phyloP scores from a whole-genome alignment of 1,284 basidiomycete species.

The Ganoderma multipileum region DNA sequence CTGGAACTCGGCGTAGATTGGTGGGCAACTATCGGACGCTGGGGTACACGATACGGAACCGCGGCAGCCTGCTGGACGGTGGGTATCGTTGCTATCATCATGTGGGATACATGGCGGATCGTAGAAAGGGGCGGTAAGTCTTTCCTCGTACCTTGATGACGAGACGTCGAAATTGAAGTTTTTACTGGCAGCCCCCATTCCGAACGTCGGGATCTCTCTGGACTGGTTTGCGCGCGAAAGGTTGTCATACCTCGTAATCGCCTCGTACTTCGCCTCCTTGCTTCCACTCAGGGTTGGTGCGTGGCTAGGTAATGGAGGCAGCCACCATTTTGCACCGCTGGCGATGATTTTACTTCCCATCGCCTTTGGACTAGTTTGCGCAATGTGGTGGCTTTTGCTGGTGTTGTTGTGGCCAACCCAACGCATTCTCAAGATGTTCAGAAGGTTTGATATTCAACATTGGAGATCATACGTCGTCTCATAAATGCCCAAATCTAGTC shows the following conservation, averaged over 20 bases:
- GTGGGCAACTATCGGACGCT: constrained; percentile 72
- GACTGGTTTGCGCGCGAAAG: constrained; percentile 45
- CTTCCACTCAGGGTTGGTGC: constrained; percentile 61
- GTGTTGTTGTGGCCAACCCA: constrained; percentile 29
- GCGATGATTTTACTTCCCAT: constrained; percentile 63
- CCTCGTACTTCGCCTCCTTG: constrained; percentile 54
- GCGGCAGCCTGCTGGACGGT: constrained; percentile 74
- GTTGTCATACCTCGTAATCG: constrained; percentile 50
- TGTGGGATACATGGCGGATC: constrained; percentile 58
- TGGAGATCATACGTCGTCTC: not conserved
- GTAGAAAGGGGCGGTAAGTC: constrained; percentile 44
- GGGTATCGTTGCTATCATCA: constrained; percentile 63
- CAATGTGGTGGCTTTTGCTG: constrained; percentile 56
- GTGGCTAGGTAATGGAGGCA: constrained; percentile 66
- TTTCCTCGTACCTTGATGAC: constrained; percentile 14
- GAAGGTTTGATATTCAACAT: constrained; percentile 45
- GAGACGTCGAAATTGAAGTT: not conserved
- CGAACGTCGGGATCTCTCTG: constrained; percentile 56
- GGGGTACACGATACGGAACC: constrained; percentile 75
- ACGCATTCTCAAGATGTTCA: constrained; percentile 34
- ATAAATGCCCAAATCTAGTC: constrained; percentile 30
- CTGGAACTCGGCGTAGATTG: constrained; percentile 68
- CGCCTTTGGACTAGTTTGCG: constrained; percentile 63
- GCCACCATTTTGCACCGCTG: constrained; percentile 54
- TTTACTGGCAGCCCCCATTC: constrained; percentile 46